Percentiles rank a stretch among this genome's conserved stretches.
phyloP scores from a whole-genome alignment of 805 yeast species.

The Cyberlindnera maritima region DNA sequence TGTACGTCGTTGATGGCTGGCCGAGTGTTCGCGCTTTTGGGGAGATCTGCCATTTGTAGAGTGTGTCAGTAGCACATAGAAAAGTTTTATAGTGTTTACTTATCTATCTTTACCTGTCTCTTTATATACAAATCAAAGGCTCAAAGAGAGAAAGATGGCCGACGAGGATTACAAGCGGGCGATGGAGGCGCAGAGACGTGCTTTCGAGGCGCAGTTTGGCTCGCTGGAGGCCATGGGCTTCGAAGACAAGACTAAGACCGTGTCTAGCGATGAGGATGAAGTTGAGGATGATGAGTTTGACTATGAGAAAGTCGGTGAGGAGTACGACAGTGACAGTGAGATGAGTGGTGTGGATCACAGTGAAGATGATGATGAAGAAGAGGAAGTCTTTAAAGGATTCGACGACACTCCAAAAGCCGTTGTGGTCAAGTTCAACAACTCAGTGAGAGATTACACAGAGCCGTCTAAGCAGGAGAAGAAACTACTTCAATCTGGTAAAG shows the following conservation, averaged over 20 bases:
- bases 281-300: constrained; percentile 29
- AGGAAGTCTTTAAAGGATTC: constrained; percentile 17
- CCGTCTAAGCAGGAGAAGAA: constrained; percentile 50
- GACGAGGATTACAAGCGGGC: constrained; percentile 15
- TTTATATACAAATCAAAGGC: neutral
- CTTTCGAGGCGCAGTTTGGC: constrained; percentile 67
- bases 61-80: neutral
- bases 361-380: constrained; percentile 25
- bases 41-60: neutral
- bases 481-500: constrained; percentile 55
- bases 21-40: too few relatives aligned
- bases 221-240: constrained; percentile 52
- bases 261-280: neutral
- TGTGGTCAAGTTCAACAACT: constrained; percentile 41
- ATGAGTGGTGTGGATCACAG: neutral
- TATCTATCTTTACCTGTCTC: too few relatives aligned
- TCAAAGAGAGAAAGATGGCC: constrained; percentile 1
- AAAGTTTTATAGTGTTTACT: neutral
- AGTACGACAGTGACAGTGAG: constrained; percentile 1
- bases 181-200: constrained; percentile 52
- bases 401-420: constrained; percentile 14
- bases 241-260: constrained; percentile 40
- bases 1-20: too few relatives aligned
- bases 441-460: constrained; percentile 26
- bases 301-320: constrained; percentile 18